Base-by-base conservation (phyloP, 2,329 filamentous ascomycete genomes). In the Neofusicoccum umdonicola region DNA sequence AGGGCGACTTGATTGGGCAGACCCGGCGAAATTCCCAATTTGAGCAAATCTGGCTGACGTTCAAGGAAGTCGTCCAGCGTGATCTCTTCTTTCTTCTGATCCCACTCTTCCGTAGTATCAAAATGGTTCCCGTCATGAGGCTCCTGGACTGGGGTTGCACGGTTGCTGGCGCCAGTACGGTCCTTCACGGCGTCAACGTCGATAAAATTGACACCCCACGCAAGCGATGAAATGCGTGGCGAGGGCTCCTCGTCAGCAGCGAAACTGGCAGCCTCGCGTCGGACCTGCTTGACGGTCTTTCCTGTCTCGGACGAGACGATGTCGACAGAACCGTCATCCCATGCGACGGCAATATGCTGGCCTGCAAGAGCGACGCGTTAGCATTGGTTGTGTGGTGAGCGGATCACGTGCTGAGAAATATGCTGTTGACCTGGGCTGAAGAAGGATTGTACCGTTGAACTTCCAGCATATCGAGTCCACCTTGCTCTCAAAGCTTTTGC, bases 341-440 rank as follows among this genome's bases (percentile, higher is more conserved):
- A 96, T 51, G 88, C 92, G 13, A 95, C 87, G 13, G 92, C 92
- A 63, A 97, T 84, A 47, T 92, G 87, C 67, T 91, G 89, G 8
- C 90, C 88, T 90, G 35, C 62, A 45, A 9, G 13, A 57, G 7
- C 15, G 37, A 65, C 41, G 62, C 17, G 34, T 60, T 51, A 63
- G 50, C 39, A n/a, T 19, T 42, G n/a, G 60, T 31, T 22, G 22
- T n/a, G 27, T n/a, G 42, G 27, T n/a, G 60, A 15, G 27, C 19
- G 34, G 31, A 51, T 48, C 50, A 62, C 41, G 44, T 63, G 60
- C 17, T 35, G 47, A 51, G 44, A 42, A 65, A 39, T n/a, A 27
- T 44, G 57, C 19, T 31, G 37, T 45, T 12, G 19, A 31, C 6
- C 39, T 50, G 42, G 63, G 45, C n/a, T 9, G 42, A 39, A 48